Percentiles rank a stretch among this genome's conserved stretches.
Conservation (phyloP, 176 grass and related monocot species). For the Tillandsia fasciculata region DNA sequence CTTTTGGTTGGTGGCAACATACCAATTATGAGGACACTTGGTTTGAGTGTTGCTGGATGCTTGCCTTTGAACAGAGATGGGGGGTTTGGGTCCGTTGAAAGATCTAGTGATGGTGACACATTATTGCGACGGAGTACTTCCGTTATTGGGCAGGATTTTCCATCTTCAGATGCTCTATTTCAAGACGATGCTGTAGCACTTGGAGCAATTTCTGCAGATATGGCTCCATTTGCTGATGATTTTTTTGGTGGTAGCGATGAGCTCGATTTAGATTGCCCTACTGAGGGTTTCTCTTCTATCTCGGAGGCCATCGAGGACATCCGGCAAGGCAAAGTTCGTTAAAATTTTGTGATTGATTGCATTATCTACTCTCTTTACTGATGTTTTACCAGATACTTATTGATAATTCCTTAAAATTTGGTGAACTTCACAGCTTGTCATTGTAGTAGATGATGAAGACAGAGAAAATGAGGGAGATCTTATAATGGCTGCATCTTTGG, state of each 20-base stretch:
- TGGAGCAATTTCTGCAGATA: conserved; percentile 32
- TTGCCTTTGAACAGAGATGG: neutral
- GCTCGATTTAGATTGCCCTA: conserved; percentile 67
- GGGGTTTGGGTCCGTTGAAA: neutral
- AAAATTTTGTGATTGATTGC: conserved; percentile 15
- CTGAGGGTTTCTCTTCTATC: conserved; percentile 71
- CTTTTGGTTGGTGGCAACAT: neutral
- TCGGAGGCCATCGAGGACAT: conserved; percentile 65
- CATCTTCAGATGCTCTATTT: conserved; percentile 18
- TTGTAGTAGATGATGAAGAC: conserved; percentile 81
- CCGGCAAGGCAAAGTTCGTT: conserved; percentile 62
- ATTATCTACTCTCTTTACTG: neutral
- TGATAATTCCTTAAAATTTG: conserved; percentile 11
- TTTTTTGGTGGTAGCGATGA: conserved; percentile 34
- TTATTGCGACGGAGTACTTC: conserved; percentile 35
- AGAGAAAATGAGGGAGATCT: conserved; percentile 93
- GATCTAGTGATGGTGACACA: conserved; percentile 12
- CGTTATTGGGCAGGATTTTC: conserved; percentile 50
- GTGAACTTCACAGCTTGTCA: conserved; percentile 54
- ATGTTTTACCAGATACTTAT: neutral
- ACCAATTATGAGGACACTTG: neutral
- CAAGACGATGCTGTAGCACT: conserved; percentile 26
- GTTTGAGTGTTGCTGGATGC: conserved; percentile 1
- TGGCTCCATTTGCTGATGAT: conserved; percentile 15
- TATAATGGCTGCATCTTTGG: conserved; percentile 74